Conservation (phyloP, 164 flowering plant genomes). For the Vitis rupestris region DNA sequence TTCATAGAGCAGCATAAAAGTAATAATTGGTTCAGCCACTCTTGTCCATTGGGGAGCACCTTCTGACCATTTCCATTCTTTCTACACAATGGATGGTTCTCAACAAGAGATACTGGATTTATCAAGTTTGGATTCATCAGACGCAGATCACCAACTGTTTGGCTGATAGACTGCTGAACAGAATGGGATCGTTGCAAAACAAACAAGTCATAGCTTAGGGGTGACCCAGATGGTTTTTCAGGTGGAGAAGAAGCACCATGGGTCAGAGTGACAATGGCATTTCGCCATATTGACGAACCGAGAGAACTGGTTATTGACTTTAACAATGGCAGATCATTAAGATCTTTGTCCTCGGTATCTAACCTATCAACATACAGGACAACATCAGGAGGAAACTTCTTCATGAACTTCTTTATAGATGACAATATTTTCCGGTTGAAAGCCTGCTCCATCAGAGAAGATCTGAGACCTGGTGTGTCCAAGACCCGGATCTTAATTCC, state of each 20-base stretch:
- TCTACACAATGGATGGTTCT: constrained; percentile 66
- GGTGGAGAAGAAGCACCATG: constrained; percentile 81
- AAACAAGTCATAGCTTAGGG: constrained; percentile 63
- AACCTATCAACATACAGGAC: constrained; percentile 76
- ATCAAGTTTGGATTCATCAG: constrained; percentile 52
- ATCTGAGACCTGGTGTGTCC: constrained; percentile 82
- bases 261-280: constrained; percentile 67
- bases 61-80: constrained; percentile 54
- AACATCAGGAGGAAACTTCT: constrained; percentile 70
- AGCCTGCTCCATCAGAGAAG: constrained; percentile 58
- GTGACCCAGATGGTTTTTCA: constrained; percentile 68
- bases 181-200: constrained; percentile 62
- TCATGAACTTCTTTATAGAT: constrained; percentile 53
- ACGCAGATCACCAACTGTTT: constrained; percentile 65
- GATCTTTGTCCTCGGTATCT: constrained; percentile 61
- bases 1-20: constrained; percentile 68
- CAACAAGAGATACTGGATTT: constrained; percentile 72
- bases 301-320: constrained; percentile 51
- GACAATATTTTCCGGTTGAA: constrained; percentile 53
- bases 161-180: constrained; percentile 61
- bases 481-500: constrained; percentile 69
- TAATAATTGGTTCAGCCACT: constrained; percentile 62
- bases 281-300: constrained; percentile 71
- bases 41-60: constrained; percentile 68
- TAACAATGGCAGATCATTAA: constrained; percentile 64